Evolutionary conservation across 805 yeast species (phyloP).

Genomic region (Candida quercuum): DNA sequence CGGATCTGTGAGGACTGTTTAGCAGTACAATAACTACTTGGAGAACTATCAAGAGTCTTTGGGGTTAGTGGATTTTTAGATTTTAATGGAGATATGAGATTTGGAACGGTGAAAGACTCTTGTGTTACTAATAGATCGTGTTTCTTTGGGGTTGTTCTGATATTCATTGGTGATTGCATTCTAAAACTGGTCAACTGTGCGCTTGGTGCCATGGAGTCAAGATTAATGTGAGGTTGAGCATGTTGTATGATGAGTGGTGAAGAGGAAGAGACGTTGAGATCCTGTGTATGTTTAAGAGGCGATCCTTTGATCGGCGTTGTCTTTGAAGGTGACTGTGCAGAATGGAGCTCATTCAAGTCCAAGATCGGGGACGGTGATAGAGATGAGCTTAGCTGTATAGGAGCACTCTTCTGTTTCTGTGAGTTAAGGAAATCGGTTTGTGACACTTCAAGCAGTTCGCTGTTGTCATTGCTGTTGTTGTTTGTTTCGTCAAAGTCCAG

Average conservation of each 20-base stretch:
- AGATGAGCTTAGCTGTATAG: constrained; percentile 5
- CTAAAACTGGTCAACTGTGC: constrained; percentile 23
- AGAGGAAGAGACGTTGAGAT: not conserved
- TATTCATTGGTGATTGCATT: constrained; percentile 18
- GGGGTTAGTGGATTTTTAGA: constrained; percentile 2
- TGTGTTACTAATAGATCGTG: constrained; percentile 8
- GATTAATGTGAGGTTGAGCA: not conserved
- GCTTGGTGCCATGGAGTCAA: constrained; percentile 9
- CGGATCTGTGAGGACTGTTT: not conserved
- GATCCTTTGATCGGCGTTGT: not conserved
- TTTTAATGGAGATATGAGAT: constrained; percentile 9
- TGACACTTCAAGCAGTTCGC: constrained; percentile 10
- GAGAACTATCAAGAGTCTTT: not conserved
- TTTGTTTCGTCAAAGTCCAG: not conserved
- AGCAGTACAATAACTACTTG: constrained; percentile 5
- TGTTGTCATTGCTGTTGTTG: not conserved
- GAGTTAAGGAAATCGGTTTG: constrained; percentile 11
- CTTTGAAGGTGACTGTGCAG: not conserved
- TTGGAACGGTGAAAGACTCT: constrained; percentile 17
- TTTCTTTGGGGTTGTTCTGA: constrained; percentile 14
- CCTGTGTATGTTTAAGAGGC: not conserved
- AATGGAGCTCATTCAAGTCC: not conserved
- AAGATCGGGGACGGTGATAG: constrained; percentile 3
- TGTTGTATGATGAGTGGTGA: not conserved
- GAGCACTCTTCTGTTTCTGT: constrained; percentile 10